A percentile compares a stretch with the other conserved stretches of the same genome.
Evolutionary conservation across 768 basidiomycete genomes (phyloP).

Genomic region (Lactifluus echinatus): DNA sequence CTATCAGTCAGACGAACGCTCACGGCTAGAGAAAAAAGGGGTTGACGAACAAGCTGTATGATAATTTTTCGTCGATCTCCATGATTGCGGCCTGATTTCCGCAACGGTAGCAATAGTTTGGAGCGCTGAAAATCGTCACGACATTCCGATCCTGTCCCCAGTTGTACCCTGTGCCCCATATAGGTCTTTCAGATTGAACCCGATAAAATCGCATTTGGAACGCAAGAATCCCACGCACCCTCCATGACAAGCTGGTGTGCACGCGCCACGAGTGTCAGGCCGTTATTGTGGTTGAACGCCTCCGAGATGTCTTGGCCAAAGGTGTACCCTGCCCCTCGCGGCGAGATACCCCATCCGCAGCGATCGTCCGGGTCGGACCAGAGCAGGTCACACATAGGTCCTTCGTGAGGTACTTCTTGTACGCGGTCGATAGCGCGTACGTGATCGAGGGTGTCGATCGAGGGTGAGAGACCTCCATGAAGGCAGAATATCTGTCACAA

Average conservation of each 20-base stretch:
- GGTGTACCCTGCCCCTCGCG: constrained; percentile 96
- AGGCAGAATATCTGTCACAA: constrained; percentile 87
- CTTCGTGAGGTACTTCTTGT: constrained; percentile 99
- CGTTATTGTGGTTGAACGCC: constrained; percentile 99
- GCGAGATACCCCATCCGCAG: constrained; percentile 99
- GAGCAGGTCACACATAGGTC: constrained; percentile 98
- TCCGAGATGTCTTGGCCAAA: constrained; percentile 99
- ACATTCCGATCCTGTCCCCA: constrained; percentile 99
- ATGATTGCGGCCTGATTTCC: constrained; percentile 99
- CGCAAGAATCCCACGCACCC: constrained; percentile 41
- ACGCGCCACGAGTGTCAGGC: constrained; percentile 87
- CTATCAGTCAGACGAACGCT: constrained; percentile 5
- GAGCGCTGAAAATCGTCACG: constrained; percentile 98
- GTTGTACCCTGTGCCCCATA: constrained; percentile 57
- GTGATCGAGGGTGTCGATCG: constrained; percentile 99
- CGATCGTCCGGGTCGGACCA: constrained; percentile 99
- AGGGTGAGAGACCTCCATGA: constrained; percentile 95
- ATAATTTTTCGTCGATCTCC: constrained; percentile 98
- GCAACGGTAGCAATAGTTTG: constrained; percentile 99
- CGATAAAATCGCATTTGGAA: neutral
- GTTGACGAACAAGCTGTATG: constrained; percentile 76
- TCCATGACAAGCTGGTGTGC: constrained; percentile 97
- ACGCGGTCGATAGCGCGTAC: constrained; percentile 98
- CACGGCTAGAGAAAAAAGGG: constrained; percentile 1
- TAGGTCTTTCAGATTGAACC: too few relatives aligned